Evolutionary conservation across 495 filamentous ascomycete species (phyloP).

Genomic region (Zalerion maritima): DNA sequence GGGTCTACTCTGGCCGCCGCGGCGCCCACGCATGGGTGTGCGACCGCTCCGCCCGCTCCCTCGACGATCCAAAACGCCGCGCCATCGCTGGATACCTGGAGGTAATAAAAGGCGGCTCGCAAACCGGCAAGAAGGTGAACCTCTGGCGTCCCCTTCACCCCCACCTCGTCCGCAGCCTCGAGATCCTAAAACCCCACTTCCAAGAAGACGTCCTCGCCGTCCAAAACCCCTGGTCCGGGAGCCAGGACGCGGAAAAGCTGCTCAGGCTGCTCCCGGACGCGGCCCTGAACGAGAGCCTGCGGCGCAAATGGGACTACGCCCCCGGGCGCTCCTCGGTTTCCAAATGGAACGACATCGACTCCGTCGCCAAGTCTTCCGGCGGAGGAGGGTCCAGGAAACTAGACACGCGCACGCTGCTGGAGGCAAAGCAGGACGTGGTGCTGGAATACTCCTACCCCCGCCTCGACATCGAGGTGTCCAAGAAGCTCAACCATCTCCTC

Average conservation of each 20-base stretch:
- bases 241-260: constrained; percentile 55
- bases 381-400: constrained; percentile 51
- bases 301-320: constrained; percentile 78
- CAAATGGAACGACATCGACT: constrained; percentile 92
- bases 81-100: constrained; percentile 82
- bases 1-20: constrained; percentile 95
- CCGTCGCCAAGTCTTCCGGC: constrained; percentile 61
- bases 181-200: constrained; percentile 48
- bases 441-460: constrained; percentile 98
- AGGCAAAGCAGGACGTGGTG: constrained; percentile 86
- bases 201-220: constrained; percentile 60
- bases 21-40: constrained; percentile 99
- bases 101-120: constrained; percentile 65
- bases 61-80: constrained; percentile 71
- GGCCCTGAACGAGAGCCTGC: constrained; percentile 53
- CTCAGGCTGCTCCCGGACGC: constrained; percentile 68
- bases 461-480: constrained; percentile 88
- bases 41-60: constrained; percentile 64
- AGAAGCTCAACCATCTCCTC: constrained; percentile 93
- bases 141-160: constrained; percentile 77
- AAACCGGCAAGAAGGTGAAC: constrained; percentile 79
- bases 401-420: constrained; percentile 50
- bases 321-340: constrained; percentile 55
- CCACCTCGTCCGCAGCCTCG: constrained; percentile 47
- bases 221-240: constrained; percentile 71